Evolutionary conservation across 2,329 filamentous ascomycete genomes (phyloP), one percentile per base, ranked within the genome.

Genomic region (Xylaria sp.): DNA sequence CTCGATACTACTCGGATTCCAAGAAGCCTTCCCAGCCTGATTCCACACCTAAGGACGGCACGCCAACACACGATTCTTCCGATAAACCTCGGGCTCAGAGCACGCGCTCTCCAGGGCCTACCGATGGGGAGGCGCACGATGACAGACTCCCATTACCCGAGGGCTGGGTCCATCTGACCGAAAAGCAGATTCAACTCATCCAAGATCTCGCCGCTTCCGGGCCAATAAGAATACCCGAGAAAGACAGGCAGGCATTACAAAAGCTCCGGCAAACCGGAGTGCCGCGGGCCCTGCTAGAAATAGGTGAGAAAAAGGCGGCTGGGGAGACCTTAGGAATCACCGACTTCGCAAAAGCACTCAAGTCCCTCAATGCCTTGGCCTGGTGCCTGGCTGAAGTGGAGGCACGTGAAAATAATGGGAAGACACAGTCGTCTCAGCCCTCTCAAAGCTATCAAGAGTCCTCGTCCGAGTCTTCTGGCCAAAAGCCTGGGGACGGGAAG

Each of bases 121-220:
- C 68, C 3, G 64, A 71, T 5, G 68, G 49, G 19, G 48, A 69
- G 4, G 65, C 62, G 17, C 47, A 41, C 8, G 58, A 57, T 13
- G 63, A 62, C 9, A 68, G 51, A 44, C 15, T 23, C 4, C 68
- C 71, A 1, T 62, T 73, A 19, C 71, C 68, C 11, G 66, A 71
- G 23, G 73, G 72, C 21, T 75, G 73, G 73, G 69, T 72, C 5
- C 44, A 72, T 53, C 60, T 74, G 4, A 60, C 37, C 37, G 67
- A 73, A 1, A 55, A 69, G 33, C 64, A 74, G 31, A 41, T 54
- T 11, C 8, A 63, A 15, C 1, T 17, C 0, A 0, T 74, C 11
- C 15, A 44, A 40, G 17, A 33, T 1, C 11, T 64, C 0, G 3
- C 63, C 6, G 3, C 38, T 3, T n/a, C 8, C 1, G 23, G 37